Base-by-base conservation (phyloP, 2,329 filamentous ascomycete genomes). In the Fusarium nelsonii region DNA sequence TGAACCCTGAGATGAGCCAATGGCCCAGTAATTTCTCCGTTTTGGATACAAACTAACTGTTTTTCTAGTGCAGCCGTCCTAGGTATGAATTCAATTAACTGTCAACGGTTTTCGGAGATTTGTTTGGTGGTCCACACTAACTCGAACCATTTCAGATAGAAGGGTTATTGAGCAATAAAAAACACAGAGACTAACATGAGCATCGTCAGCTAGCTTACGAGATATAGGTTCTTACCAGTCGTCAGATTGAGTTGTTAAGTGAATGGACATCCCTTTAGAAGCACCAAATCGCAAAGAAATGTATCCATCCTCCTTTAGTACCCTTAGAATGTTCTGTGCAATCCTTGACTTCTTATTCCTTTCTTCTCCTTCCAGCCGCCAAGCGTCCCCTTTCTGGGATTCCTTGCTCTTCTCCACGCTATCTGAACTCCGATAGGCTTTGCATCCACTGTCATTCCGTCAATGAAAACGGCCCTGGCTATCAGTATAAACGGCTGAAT, bases 311-410 rank as follows among this genome's bases (percentile, higher is more conserved):
- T 23, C 23, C 23, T 23, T 23, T 5, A 23, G 23, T 6, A 23
- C 23, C 23, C 23, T 23, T 23, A 23, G 23, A 23, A 23, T 23
- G 23, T 23, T 23, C 23, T 23, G 23, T 23, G 23, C 23, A 23
- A 23, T 23, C 23, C 23, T 23, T 23, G 14, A 8, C 2, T 37
- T 15, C 26, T 11, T 3, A 14, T 43, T 10, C 23, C 16, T 11
- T 16, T 50, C 33, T 54, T 26, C 26, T 45, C 33, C 8, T 8
- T 12, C 7, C 3, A 11, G 2, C 3, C 23, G 58, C 18, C 43
- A 43, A 53, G 37, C n/a, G 5, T 30, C 52, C n/a, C 62, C 62
- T 58, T 65, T 64, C 62, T 7, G 15, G 62, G 59, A 23, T 36
- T 46, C 41, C 55, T 23, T 53, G 18, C 11, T 3, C 6, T 20